Evolutionary conservation across 257 asterid genomes (phyloP).

Genomic region (Gentiana straminea): DNA sequence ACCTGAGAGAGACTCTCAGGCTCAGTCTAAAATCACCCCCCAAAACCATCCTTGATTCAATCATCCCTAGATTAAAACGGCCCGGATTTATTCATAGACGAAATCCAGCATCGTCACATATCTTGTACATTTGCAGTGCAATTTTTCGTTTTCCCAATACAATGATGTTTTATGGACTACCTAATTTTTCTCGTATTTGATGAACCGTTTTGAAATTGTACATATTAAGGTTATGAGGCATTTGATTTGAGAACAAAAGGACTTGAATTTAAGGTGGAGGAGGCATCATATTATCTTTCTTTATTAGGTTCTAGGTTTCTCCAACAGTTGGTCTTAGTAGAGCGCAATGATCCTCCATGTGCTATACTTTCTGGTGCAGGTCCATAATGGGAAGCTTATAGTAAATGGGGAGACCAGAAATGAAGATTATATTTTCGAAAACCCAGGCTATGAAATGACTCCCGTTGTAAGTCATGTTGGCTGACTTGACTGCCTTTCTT

Average conservation of each 20-base stretch:
- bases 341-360: background rate
- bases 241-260: too few species aligned
- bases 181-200: background rate
- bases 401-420: slow-evolving; percentile 72
- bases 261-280: too few species aligned
- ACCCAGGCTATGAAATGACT: slow-evolving; percentile 81
- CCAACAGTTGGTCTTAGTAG: background rate
- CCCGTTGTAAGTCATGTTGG: slow-evolving; percentile 41
- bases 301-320: background rate
- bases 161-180: background rate
- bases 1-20: too few species aligned
- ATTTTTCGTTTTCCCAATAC: too few species aligned
- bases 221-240: background rate
- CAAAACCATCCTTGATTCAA: too few species aligned
- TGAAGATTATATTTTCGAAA: slow-evolving; percentile 67
- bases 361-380: slow-evolving; percentile 38
- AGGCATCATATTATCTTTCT: too few species aligned
- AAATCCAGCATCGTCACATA: too few species aligned
- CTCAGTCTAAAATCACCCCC: too few species aligned
- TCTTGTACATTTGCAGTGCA: too few species aligned
- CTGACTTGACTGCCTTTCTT: background rate
- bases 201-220: background rate
- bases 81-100: too few species aligned
- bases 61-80: too few species aligned
- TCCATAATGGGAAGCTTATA: slow-evolving; percentile 78